Evolutionary conservation across 164 flowering plant genomes (phyloP).

Genomic region (Litsea cubeba): DNA sequence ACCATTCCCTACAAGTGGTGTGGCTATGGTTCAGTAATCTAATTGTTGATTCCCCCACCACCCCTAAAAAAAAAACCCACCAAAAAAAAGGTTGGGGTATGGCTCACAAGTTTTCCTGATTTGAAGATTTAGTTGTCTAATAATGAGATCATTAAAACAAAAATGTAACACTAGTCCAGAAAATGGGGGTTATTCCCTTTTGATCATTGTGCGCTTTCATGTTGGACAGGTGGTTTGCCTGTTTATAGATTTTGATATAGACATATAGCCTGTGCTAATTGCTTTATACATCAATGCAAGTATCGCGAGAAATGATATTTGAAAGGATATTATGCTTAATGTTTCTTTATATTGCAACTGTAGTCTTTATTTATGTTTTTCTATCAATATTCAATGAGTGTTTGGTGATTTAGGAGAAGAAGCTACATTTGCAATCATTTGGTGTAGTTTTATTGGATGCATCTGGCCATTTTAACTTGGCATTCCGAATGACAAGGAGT

Average conservation of each 20-base stretch:
- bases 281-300: background rate
- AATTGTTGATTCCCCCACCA: background rate
- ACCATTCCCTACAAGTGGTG: background rate
- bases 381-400: slow-evolving; percentile 2
- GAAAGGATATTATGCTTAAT: background rate
- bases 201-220: background rate
- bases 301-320: background rate
- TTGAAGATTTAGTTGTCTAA: no score
- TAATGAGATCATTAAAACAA: no score
- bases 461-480: slow-evolving; percentile 53
- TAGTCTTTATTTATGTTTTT: background rate
- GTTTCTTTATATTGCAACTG: background rate
- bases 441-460: slow-evolving; percentile 58
- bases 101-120: no score
- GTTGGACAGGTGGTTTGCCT: background rate
- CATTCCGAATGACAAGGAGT: slow-evolving; percentile 58
- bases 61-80: no score
- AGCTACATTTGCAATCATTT: slow-evolving; percentile 41
- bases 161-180: no score
- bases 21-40: background rate
- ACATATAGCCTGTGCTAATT: background rate
- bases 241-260: background rate
- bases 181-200: no score
- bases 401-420: slow-evolving; percentile 49
- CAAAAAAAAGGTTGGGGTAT: no score